Conservation (phyloP, 78 protist species). For the Neovahlkampfia damariscottae region DNA sequence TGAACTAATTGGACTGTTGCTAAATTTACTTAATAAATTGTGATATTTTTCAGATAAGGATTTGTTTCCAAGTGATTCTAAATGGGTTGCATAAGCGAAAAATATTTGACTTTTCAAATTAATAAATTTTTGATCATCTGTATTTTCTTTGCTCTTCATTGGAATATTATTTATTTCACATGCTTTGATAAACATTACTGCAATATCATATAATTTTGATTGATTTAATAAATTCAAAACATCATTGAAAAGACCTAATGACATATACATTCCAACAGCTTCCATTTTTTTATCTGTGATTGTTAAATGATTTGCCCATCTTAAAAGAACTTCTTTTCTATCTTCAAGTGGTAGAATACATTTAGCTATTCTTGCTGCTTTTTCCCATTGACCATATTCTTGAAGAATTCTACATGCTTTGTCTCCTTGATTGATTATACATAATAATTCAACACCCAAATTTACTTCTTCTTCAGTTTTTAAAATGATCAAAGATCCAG, state of each 20-base stretch:
- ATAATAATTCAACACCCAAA: not conserved
- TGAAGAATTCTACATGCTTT: not conserved
- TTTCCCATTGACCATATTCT: not conserved
- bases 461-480: not conserved
- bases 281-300: not conserved
- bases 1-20: no score
- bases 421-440: not conserved
- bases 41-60: no score
- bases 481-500: not conserved
- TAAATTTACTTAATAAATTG: no score
- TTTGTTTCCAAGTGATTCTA: no score
- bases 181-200: not conserved
- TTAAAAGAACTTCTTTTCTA: not conserved
- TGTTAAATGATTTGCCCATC: not conserved
- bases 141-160: no score
- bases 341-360: not conserved
- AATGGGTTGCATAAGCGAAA: no score
- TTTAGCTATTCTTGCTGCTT: not conserved
- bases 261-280: not conserved
- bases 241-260: not conserved
- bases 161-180: not conserved
- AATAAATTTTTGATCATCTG: no score
- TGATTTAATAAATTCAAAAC: not conserved
- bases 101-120: no score
- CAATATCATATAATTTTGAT: not conserved